Evolutionary conservation across 2,329 filamentous ascomycete species (phyloP).

Genomic region (Xylariomycetidae sp.): DNA sequence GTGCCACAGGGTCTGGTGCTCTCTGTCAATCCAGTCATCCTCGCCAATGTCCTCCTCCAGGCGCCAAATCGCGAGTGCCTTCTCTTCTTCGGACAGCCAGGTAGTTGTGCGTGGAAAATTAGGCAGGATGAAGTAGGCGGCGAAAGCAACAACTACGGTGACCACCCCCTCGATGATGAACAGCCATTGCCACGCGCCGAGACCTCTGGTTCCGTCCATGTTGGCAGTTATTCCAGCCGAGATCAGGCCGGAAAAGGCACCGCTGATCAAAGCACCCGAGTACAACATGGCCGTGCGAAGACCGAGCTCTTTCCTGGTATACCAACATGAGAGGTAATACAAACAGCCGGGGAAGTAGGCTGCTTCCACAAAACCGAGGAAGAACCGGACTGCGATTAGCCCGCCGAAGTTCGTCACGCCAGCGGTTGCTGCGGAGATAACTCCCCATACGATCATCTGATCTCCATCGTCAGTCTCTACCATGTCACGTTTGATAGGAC

Average conservation of each 20-base stretch:
- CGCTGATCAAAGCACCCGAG: slow-evolving; percentile 63
- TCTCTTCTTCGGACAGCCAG: slow-evolving; percentile 55
- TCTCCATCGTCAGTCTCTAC: not conserved
- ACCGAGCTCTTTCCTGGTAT: slow-evolving; percentile 63
- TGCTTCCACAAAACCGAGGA: slow-evolving; percentile 39
- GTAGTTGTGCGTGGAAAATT: slow-evolving; percentile 60
- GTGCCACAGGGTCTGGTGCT: slow-evolving; percentile 50
- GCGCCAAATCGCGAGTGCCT: slow-evolving; percentile 53
- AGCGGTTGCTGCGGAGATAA: slow-evolving; percentile 39
- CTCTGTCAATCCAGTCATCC: slow-evolving; percentile 55
- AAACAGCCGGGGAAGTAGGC: slow-evolving; percentile 52
- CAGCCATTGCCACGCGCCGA: slow-evolving; percentile 60
- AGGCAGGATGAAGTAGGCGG: slow-evolving; percentile 57
- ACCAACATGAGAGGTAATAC: slow-evolving; percentile 63
- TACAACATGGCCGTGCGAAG: slow-evolving; percentile 64
- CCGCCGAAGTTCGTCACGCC: slow-evolving; percentile 30
- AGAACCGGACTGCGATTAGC: slow-evolving; percentile 37
- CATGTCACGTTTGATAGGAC: too few species aligned
- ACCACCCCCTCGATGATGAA: slow-evolving; percentile 68
- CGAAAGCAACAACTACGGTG: slow-evolving; percentile 56
- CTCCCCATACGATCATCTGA: slow-evolving; percentile 45
- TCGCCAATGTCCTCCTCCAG: slow-evolving; percentile 61
- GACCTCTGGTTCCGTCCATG: slow-evolving; percentile 53
- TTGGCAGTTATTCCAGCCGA: slow-evolving; percentile 62
- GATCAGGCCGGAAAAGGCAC: slow-evolving; percentile 66